A percentile compares a stretch with the other conserved stretches of the same genome.
Evolutionary conservation across 768 basidiomycete species (phyloP).

Genomic region (Pleurotus sapidus): DNA sequence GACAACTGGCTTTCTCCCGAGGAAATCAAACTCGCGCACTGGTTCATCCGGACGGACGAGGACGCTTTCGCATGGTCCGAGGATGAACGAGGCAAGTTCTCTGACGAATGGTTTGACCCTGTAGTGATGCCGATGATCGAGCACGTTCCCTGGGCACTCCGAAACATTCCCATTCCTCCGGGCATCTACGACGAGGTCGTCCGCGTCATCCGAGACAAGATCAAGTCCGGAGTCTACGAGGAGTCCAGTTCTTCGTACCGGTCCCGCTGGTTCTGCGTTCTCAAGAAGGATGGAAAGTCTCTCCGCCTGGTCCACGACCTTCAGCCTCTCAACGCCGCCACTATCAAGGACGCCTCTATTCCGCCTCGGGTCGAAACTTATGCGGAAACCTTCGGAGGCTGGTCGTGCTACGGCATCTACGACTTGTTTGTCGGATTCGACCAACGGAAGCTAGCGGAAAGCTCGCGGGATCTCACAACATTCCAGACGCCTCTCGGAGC

Average conservation of each 20-base stretch:
- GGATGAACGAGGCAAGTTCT: constrained; percentile 16
- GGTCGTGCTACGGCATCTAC: constrained; percentile 25
- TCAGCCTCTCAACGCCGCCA: constrained; percentile 18
- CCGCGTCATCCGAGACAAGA: constrained; percentile 22
- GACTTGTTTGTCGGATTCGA: constrained; percentile 36
- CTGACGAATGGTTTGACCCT: constrained; percentile 13
- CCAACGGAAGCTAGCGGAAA: constrained; percentile 17
- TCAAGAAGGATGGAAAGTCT: constrained; percentile 17
- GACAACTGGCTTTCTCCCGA: constrained; percentile 22
- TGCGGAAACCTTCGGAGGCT: constrained; percentile 30
- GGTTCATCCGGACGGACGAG: constrained; percentile 17
- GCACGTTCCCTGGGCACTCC: no score
- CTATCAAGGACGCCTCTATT: constrained; percentile 14
- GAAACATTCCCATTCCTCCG: constrained; percentile 30
- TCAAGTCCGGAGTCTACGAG: constrained; percentile 20
- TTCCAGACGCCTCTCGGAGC: constrained; percentile 34
- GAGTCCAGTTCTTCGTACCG: constrained; percentile 18
- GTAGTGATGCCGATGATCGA: no score
- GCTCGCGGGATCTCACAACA: constrained; percentile 34
- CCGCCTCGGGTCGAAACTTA: constrained; percentile 28
- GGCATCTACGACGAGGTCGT: constrained; percentile 23
- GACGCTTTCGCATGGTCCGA: constrained; percentile 24
- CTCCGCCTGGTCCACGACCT: constrained; percentile 22
- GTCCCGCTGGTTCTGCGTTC: constrained; percentile 23
- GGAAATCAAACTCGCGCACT: constrained; percentile 20